Conservation (phyloP, 176 grass and related monocot genomes). For the Oryza punctata region DNA sequence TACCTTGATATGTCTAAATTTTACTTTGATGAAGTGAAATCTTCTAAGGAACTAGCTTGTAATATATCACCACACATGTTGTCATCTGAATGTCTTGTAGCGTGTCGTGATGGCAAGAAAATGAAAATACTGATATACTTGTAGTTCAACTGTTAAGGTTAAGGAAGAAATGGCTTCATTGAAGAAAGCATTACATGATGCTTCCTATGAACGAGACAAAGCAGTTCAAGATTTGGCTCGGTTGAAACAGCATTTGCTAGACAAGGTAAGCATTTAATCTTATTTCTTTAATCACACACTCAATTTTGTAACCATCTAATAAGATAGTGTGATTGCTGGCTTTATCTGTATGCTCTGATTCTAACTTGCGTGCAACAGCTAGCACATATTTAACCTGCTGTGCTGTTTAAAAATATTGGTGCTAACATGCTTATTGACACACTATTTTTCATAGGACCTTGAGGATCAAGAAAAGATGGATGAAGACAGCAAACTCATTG, state of each 20-base stretch:
- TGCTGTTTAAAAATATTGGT: slow-evolving; percentile 28
- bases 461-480: slow-evolving; percentile 98
- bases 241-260: slow-evolving; percentile 91
- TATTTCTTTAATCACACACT: background rate
- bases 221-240: slow-evolving; percentile 83
- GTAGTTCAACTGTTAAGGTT: slow-evolving; percentile 69
- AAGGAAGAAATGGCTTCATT: slow-evolving; percentile 70
- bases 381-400: slow-evolving; percentile 15
- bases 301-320: background rate
- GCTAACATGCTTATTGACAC: background rate
- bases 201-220: slow-evolving; percentile 66
- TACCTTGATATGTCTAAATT: background rate
- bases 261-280: slow-evolving; percentile 60
- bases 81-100: slow-evolving; percentile 10
- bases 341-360: background rate
- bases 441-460: slow-evolving; percentile 62
- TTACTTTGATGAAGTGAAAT: background rate
- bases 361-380: background rate
- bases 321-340: background rate
- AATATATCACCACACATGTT: background rate
- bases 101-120: slow-evolving; percentile 24
- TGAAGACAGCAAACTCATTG: slow-evolving; percentile 82
- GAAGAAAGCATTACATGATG: slow-evolving; percentile 58
- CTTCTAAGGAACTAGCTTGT: slow-evolving; percentile 34
- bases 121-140: slow-evolving; percentile 50